phyloP scores from a whole-genome alignment of 1,139 yeast species.

The Nakaseomyces bracarensis region DNA sequence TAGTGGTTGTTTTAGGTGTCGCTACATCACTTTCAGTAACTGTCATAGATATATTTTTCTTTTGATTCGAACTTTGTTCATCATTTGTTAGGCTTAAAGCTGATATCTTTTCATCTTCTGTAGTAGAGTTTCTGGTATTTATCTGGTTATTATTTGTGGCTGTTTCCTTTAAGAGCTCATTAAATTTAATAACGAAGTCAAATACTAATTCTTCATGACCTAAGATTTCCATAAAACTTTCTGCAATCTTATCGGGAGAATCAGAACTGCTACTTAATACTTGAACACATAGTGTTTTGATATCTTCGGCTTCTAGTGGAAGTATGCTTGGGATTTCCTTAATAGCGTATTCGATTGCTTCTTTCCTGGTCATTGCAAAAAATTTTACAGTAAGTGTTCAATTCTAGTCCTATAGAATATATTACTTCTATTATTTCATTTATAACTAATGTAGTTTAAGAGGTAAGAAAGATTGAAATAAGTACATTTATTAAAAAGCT shows the following conservation, averaged over 20 bases:
- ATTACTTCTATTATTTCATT: no score
- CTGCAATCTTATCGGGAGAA: slow-evolving; percentile 24
- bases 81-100: no score
- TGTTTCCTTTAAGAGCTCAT: slow-evolving; percentile 15
- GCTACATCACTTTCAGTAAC: background rate
- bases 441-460: no score
- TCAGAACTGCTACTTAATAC: slow-evolving; percentile 14
- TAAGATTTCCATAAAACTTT: slow-evolving; percentile 27
- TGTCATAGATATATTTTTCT: no score
- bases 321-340: slow-evolving; percentile 26
- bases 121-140: background rate
- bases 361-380: slow-evolving; percentile 20
- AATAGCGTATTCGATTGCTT: slow-evolving; percentile 28
- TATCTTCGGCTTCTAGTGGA: slow-evolving; percentile 28
- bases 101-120: background rate
- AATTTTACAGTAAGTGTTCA: no score
- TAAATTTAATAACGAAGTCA: slow-evolving; percentile 28
- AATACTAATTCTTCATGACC: slow-evolving; percentile 29
- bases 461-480: no score
- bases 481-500: no score
- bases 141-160: background rate
- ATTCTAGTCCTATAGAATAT: no score
- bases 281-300: slow-evolving; percentile 25
- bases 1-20: background rate
- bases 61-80: no score